phyloP scores from a whole-genome alignment of 768 basidiomycete species.

The Guyanaporus albipodus region DNA sequence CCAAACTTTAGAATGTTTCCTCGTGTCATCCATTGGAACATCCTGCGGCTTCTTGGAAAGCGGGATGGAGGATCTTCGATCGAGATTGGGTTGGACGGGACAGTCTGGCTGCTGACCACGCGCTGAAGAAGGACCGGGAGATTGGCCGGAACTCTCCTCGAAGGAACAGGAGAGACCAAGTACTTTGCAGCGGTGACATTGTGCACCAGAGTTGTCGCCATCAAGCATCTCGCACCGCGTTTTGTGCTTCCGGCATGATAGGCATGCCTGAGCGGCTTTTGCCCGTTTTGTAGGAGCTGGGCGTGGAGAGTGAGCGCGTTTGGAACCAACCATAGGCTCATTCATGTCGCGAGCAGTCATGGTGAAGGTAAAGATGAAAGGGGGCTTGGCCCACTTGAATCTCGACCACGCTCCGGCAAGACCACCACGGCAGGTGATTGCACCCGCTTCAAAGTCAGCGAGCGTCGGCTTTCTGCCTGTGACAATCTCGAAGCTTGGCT shows the following conservation, averaged over 20 bases:
- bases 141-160: constrained; percentile 28
- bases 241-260: constrained; percentile 45
- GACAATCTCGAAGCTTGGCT: constrained; percentile 5
- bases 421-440: constrained; percentile 5
- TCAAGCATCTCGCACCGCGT: constrained; percentile 51
- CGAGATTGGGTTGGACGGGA: constrained; percentile 14
- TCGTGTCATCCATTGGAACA: constrained; percentile 20
- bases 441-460: constrained; percentile 30
- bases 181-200: constrained; percentile 51
- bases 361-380: constrained; percentile 4
- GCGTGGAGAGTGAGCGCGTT: constrained; percentile 32
- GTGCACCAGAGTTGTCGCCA: constrained; percentile 31
- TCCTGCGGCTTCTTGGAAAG: constrained; percentile 21
- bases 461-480: neutral
- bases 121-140: constrained; percentile 14
- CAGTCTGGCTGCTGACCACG: constrained; percentile 21
- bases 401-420: constrained; percentile 13
- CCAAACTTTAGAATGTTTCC: constrained; percentile 21
- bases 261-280: constrained; percentile 43
- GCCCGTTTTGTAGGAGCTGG: constrained; percentile 34
- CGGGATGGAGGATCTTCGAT: constrained; percentile 25
- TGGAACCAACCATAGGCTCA: constrained; percentile 24
- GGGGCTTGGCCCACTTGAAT: neutral
- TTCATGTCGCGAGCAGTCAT: constrained; percentile 19
- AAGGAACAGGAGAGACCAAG: constrained; percentile 45